Evolutionary conservation across 1,139 yeast genomes (phyloP).

Genomic region (Debaryomyces sp.): DNA sequence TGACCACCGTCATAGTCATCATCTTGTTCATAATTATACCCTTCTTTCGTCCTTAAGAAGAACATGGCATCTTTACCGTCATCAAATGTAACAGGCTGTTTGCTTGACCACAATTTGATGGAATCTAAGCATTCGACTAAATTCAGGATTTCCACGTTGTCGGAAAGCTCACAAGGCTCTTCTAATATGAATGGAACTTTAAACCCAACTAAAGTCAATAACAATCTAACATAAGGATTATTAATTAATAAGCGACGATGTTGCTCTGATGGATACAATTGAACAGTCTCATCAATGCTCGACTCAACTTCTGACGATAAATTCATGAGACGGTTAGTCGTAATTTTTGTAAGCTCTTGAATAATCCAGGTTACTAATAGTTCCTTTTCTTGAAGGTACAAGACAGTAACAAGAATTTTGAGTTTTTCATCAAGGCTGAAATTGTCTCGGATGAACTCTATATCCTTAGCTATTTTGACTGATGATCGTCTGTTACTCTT

Average conservation of each 20-base stretch:
- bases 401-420: constrained; percentile 51
- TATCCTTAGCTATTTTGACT: constrained; percentile 34
- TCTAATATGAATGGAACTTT: constrained; percentile 39
- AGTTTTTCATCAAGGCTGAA: constrained; percentile 39
- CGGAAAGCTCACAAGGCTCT: constrained; percentile 34
- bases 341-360: constrained; percentile 36
- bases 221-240: constrained; percentile 38
- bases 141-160: constrained; percentile 19
- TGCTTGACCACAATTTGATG: constrained; percentile 33
- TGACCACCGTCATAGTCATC: constrained; percentile 22
- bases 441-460: constrained; percentile 39
- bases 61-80: constrained; percentile 45
- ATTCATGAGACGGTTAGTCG: constrained; percentile 24
- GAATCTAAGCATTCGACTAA: constrained; percentile 26
- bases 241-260: constrained; percentile 32
- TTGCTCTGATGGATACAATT: constrained; percentile 21
- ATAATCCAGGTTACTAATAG: constrained; percentile 46
- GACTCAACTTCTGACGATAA: constrained; percentile 10
- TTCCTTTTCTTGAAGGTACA: constrained; percentile 48
- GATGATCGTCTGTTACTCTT: constrained; percentile 16
- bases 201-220: constrained; percentile 37
- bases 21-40: constrained; percentile 23
- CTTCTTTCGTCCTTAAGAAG: constrained; percentile 31
- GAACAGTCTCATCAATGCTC: constrained; percentile 10
- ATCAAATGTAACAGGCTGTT: constrained; percentile 42